Evolutionary conservation across 1,284 basidiomycete species (phyloP), one percentile per base, ranked within the genome.

Genomic region (Albatrellus sp.): DNA sequence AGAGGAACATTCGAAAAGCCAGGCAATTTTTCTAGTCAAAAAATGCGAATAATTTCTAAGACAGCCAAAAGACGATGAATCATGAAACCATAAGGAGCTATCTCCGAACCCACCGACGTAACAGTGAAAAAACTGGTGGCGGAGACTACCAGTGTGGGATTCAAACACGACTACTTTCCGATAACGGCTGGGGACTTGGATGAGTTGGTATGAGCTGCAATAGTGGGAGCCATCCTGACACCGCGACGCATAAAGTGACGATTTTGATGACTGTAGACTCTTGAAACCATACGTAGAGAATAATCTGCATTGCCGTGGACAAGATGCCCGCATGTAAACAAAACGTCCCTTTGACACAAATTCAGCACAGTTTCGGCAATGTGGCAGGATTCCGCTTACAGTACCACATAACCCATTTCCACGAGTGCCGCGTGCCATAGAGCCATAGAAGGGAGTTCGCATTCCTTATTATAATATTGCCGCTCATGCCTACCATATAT

Each of bases 381-480:
- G 9, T 16, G 24, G 13, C 6, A 0, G 7, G 13, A 10, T 17
- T 17, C 7, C 33, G 38, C 44, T n/a, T 37, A 48, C 47, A 45
- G 19, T 48, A 44, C 43, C 43, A 48, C 47, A 48, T 48, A 14
- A 48, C 35, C 44, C 43, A 48, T 6, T 41, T 44, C 47, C 47
- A 48, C 32, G 38, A 42, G n/a, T 33, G 44, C n/a, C 47, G 43
- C 2, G 47, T 44, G 8, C 47, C 47, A 17, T 42, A 48, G 24
- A 24, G 24, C 24, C 24, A 24, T 24, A 24, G 24, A 24, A 24
- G 24, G 4, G 24, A 24, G 7, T 24, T 24, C 24, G 24, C 24
- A 7, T 24, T 24, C 24, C 24, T 24, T 24, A 24, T 24, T 3
- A 24, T 7, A 7, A 24, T 24, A 24, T 24, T 24, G 24, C 24